Conservation (phyloP, 306 rosid species). For the Mimosa pudica region DNA sequence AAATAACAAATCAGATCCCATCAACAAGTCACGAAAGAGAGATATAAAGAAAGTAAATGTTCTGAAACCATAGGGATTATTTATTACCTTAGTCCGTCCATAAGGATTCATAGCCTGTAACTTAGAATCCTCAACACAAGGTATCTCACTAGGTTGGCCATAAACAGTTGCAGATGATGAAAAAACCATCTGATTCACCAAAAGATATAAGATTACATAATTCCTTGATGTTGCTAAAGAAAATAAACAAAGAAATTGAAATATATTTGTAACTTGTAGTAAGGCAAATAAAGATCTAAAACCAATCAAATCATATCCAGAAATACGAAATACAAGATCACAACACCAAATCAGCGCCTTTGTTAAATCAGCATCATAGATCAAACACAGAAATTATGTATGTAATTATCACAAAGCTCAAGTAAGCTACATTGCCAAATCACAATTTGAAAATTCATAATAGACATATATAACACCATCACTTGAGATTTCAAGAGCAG, state of each 20-base stretch:
- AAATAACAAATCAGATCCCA: conserved; percentile 12
- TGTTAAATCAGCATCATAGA: background rate
- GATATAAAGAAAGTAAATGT: background rate
- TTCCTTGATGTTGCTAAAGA: background rate
- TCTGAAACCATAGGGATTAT: background rate
- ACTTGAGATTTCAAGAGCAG: conserved; percentile 7
- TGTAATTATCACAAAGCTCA: background rate
- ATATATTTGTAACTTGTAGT: background rate
- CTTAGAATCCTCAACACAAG: conserved; percentile 66
- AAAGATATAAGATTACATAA: conserved; percentile 23
- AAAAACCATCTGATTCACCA: conserved; percentile 55
- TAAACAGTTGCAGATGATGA: conserved; percentile 83
- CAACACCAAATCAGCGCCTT: background rate
- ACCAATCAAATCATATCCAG: background rate
- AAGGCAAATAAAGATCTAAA: background rate
- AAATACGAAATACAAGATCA: background rate
- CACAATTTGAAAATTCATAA: background rate
- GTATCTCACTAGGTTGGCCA: conserved; percentile 69
- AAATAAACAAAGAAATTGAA: background rate
- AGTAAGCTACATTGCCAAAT: background rate
- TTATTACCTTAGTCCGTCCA: conserved; percentile 69
- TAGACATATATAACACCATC: background rate
- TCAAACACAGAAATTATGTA: background rate
- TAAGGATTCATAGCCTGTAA: conserved; percentile 75
- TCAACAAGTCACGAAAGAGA: background rate